Evolutionary conservation across 2,329 filamentous ascomycete species (phyloP).

Genomic region (Xylariaceae sp.): DNA sequence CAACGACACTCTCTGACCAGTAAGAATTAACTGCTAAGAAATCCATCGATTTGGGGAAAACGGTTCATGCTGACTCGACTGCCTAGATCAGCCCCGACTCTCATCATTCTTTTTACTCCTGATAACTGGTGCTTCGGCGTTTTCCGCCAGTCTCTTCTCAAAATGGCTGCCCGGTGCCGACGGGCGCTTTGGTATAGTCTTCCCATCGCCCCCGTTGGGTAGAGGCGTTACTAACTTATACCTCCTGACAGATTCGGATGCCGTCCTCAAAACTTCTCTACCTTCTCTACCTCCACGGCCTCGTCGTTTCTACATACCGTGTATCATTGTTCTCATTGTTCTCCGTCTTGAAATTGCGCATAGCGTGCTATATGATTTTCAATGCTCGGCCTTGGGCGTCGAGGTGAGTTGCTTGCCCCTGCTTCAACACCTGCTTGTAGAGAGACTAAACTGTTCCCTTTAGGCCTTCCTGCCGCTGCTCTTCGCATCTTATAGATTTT

Average conservation of each 20-base stretch:
- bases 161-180: conserved; percentile 45
- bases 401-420: conserved; percentile 35
- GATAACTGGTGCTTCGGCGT: conserved; percentile 40
- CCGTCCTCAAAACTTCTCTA: conserved; percentile 33
- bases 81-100: conserved; percentile 44
- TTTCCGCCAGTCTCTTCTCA: conserved; percentile 39
- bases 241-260: conserved; percentile 24
- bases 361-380: conserved; percentile 42
- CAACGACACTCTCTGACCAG: conserved; percentile 48
- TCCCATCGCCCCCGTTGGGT: background rate
- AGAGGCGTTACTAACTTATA: conserved; percentile 1
- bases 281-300: conserved; percentile 43
- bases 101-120: conserved; percentile 46
- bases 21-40: conserved; percentile 22
- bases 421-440: background rate
- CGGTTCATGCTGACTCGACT: conserved; percentile 10
- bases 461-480: conserved; percentile 46
- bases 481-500: conserved; percentile 42
- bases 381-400: conserved; percentile 48
- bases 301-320: conserved; percentile 41
- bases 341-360: conserved; percentile 47
- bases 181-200: conserved; percentile 40
- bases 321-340: conserved; percentile 42
- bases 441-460: background rate
- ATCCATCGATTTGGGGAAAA: background rate